Evolutionary conservation across 768 basidiomycete species (phyloP).

Genomic region (Ramaria sp.): DNA sequence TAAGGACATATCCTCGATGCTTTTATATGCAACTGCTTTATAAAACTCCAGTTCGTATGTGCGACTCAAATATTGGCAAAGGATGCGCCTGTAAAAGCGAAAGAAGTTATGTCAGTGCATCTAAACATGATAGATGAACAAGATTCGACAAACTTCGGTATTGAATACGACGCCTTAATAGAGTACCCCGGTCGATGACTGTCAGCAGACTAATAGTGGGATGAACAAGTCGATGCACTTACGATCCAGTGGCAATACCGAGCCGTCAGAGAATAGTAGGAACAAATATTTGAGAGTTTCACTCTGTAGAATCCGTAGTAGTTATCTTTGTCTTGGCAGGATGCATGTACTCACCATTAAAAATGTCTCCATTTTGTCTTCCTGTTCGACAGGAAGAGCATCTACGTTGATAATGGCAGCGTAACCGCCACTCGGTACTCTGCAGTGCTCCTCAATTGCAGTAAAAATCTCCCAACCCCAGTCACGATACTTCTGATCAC

Average conservation of each 20-base stretch:
- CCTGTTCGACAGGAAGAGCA: slow-evolving; percentile 48
- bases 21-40: slow-evolving; percentile 14
- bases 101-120: background rate
- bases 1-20: background rate
- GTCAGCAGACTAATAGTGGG: slow-evolving; percentile 11
- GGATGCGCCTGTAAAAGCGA: slow-evolving; percentile 43
- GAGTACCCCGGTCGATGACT: background rate
- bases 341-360: slow-evolving; percentile 47
- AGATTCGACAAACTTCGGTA: slow-evolving; percentile 53
- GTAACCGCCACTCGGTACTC: slow-evolving; percentile 70
- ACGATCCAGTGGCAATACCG: slow-evolving; percentile 65
- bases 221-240: slow-evolving; percentile 21
- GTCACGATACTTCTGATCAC: slow-evolving; percentile 68
- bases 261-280: slow-evolving; percentile 68
- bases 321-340: background rate
- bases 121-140: background rate
- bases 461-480: slow-evolving; percentile 86
- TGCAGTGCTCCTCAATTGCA: slow-evolving; percentile 77
- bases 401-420: slow-evolving; percentile 81
- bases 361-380: slow-evolving; percentile 96
- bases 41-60: slow-evolving; percentile 36
- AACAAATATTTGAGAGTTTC: slow-evolving; percentile 90
- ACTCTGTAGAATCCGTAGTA: slow-evolving; percentile 36
- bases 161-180: slow-evolving; percentile 76
- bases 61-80: slow-evolving; percentile 56